Base-by-base conservation (phyloP, 306 rosid genomes). In the Hippophae tibetana region DNA sequence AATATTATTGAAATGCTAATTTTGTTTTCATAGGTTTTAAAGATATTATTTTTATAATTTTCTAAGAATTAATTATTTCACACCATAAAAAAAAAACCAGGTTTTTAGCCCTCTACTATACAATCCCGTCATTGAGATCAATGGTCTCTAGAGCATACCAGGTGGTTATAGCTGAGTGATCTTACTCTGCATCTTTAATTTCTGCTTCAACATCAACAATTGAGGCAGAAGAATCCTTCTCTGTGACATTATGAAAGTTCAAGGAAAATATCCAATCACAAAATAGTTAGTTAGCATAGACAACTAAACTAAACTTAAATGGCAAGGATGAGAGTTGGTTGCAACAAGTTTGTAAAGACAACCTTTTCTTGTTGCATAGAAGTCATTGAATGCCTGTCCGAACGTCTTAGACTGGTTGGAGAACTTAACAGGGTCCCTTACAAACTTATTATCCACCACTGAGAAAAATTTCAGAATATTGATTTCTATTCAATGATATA, bases 121-220 rank as follows among this genome's bases (percentile, higher is more conserved):
- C 23, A 18, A 18, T 18, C 23, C 23, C 23, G 23, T 18, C 8
- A 49, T 11, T 49, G 23, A 47, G 10, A 47, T 49, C 14, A 49
- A 49, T 12, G 53, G 1, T 13, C 53, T 57, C 41, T 41, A 18
- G 8, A 12, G 61, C 84, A 57, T 63, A 81, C 80, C 69, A 59
- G 70, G 56, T 11, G 50, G 60, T 10, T 58, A 66, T 40, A 49
- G 74, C 71, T 68, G 42, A 5, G 10, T 52, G 51, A 63, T 57
- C 55, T 85, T 81, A 92, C 54, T 92, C 99, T 52, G 77, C 99
- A 69, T 92, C 99, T 71, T 80, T 85, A 41, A 92, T 60, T 66
- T 92, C 96, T 40, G 96, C 99, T 85, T 92, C 99, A 64, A 92
- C 69, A 69, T 92, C 99, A 48, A 81, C 86, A 61, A 92, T 82